These are phyloP conservation scores for Trichosporon ovoides DNA, from an alignment of 1,284 basidiomycete species.

Conservation along the genomic window DNA sequence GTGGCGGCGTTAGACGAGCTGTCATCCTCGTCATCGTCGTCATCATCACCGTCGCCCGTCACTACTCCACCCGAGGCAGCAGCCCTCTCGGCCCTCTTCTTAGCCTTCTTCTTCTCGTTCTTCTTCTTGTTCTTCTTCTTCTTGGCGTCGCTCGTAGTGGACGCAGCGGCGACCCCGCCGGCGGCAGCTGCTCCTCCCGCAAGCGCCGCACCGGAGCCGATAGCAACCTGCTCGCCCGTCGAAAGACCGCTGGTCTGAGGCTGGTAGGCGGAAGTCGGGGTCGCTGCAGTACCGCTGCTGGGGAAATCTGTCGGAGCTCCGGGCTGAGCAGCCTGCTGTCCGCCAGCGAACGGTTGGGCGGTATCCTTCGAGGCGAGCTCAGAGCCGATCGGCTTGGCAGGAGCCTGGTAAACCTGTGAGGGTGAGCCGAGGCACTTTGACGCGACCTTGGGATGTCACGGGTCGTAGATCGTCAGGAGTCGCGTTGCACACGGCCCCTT, in stretches of 20 bases:
- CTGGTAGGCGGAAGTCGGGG: neutral
- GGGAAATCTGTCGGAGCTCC: neutral
- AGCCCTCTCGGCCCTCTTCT: constrained; percentile 8
- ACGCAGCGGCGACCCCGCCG: constrained; percentile 3
- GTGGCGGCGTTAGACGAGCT: neutral
- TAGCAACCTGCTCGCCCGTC: neutral
- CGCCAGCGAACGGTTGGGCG: neutral
- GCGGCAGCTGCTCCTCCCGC: constrained; percentile 6
- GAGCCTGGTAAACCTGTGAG: constrained; percentile 9
- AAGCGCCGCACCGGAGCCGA: constrained; percentile 5
- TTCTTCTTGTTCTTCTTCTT: constrained; percentile 10
- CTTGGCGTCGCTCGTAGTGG: constrained; percentile 8
- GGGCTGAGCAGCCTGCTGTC: neutral
- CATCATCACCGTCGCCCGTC: neutral
- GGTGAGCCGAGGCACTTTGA: neutral
- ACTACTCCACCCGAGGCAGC: neutral
- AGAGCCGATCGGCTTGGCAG: constrained; percentile 10
- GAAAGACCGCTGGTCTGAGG: neutral
- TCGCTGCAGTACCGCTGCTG: neutral
- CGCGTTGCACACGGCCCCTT: neutral
- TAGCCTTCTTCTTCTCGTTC: constrained; percentile 13
- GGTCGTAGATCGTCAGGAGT: neutral
- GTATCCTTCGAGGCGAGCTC: neutral
- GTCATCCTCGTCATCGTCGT: constrained; percentile 7
- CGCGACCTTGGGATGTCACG: neutral